Base-by-base conservation (phyloP, 2,329 filamentous ascomycete species). In the Colletotrichum musae region DNA sequence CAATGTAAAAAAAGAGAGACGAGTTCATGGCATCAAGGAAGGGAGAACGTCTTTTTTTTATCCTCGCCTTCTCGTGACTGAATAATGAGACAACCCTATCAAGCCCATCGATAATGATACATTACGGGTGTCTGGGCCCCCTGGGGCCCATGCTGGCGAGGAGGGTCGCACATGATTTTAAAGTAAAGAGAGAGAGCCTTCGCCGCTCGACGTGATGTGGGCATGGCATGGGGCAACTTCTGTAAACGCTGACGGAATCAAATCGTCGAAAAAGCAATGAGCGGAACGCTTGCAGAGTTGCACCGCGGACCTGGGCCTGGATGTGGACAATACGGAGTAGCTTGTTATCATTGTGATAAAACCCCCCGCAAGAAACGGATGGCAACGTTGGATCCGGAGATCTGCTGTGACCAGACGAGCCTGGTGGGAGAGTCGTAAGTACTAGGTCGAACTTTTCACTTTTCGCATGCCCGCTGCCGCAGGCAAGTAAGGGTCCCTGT, bases 111-210 rank as follows among this genome's bases (percentile, higher is more conserved):
- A n/a, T 47, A 64, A 12, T 26, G 26, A 12, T 21, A 21, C 21
- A 48, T 12, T 9, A 13, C 21, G 26, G 6, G 13, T 64, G 28
- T 68, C 53, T 53, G 36, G 48, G 32, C 21, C 3, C 21, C 21
- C 21, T 24, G 21, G 21, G 21, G 21, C 3, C 21, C 3, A 10
- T 36, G 32, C 32, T 36, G 32, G 32, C 9, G 32, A 15, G 60
- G 24, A 26, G 16, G 64, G 53, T 18, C 26, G 53, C 58, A 58
- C 45, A 47, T 41, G 47, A 41, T 58, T 64, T 53, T 58, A 45
- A 6, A 10, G 21, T 24, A 24, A 24, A 24, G 21, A 24, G 21
- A 24, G 39, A 9, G 47, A 16, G 36, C 28, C 9, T 5, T 21
- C 18, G 32, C 32, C 32, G 32, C 32, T 36, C 32, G 32, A 36